Conservation (phyloP, 2,329 filamentous ascomycete genomes). For the Saccharata proteae region DNA sequence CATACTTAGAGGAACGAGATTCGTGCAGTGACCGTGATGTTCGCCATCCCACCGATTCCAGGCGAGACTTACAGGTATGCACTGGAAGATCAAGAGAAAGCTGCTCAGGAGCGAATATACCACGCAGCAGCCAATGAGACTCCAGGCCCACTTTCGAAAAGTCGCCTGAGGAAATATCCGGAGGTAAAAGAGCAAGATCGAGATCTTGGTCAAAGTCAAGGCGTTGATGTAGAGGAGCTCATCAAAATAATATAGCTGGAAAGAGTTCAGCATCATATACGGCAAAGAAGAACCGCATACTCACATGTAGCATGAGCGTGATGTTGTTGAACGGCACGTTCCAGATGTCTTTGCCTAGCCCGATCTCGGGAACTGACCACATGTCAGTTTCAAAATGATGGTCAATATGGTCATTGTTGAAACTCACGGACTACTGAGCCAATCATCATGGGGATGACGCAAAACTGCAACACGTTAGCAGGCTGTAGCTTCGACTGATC, state of each 20-base stretch:
- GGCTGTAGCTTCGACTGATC: not conserved
- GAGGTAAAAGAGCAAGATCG: slow-evolving; percentile 21
- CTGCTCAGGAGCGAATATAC: slow-evolving; percentile 11
- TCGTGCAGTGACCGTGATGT: slow-evolving; percentile 21
- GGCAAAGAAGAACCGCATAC: not conserved
- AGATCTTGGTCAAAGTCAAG: slow-evolving; percentile 16
- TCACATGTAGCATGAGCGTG: slow-evolving; percentile 28
- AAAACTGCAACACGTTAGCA: slow-evolving; percentile 10
- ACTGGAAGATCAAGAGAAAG: slow-evolving; percentile 20
- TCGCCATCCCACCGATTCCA: slow-evolving; percentile 21
- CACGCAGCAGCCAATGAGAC: slow-evolving; percentile 16
- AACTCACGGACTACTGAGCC: slow-evolving; percentile 12
- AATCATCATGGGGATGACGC: slow-evolving; percentile 12
- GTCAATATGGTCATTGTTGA: slow-evolving; percentile 3
- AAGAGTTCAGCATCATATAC: not conserved
- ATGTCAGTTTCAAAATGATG: slow-evolving; percentile 7
- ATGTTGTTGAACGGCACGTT: slow-evolving; percentile 32
- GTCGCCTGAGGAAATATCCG: slow-evolving; percentile 18
- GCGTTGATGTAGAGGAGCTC: slow-evolving; percentile 22
- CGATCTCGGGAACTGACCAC: slow-evolving; percentile 20
- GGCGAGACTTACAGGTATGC: slow-evolving; percentile 19
- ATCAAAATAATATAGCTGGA: slow-evolving; percentile 18
- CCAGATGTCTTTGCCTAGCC: slow-evolving; percentile 41
- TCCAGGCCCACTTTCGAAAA: slow-evolving; percentile 14
- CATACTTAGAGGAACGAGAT: slow-evolving; percentile 23